These are phyloP conservation scores for Kwoniella europaea DNA, from an alignment of 768 basidiomycete species.

Conservation along the genomic window DNA sequence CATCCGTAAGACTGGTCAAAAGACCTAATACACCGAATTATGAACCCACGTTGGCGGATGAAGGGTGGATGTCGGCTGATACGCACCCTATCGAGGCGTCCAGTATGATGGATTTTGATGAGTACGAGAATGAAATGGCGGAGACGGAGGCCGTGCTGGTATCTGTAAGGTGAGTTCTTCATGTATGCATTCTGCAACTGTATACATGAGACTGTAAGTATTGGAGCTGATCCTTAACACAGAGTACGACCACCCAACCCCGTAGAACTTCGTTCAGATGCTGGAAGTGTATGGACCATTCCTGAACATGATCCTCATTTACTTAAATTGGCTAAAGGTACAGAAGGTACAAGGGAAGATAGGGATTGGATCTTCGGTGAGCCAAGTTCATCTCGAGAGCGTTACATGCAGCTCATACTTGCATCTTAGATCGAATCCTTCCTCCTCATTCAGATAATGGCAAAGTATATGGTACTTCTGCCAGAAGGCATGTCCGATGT, in stretches of 20 bases:
- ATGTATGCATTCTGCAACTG: background rate
- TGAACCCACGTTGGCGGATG: conserved; percentile 31
- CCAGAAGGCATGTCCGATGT: conserved; percentile 50
- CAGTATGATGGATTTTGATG: conserved; percentile 18
- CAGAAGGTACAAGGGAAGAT: conserved; percentile 44
- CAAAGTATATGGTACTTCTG: conserved; percentile 48
- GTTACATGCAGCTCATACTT: too few species aligned
- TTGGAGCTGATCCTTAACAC: background rate
- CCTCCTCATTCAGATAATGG: conserved; percentile 47
- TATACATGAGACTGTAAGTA: background rate
- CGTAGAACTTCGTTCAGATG: conserved; percentile 35
- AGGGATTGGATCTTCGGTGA: conserved; percentile 56
- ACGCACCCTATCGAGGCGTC: background rate
- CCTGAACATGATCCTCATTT: conserved; percentile 40
- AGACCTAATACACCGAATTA: conserved; percentile 37
- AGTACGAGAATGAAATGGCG: conserved; percentile 27
- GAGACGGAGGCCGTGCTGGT: conserved; percentile 53
- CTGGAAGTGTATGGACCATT: conserved; percentile 46
- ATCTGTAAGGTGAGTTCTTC: conserved; percentile 48
- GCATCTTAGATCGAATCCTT: conserved; percentile 51
- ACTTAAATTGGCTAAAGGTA: conserved; percentile 46
- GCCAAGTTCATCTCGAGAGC: background rate
- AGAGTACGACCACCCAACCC: conserved; percentile 54
- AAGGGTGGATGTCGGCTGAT: conserved; percentile 23
- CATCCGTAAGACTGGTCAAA: conserved; percentile 9